Conservation (phyloP, 163 green algal species). For the Picocystis sp. region DNA sequence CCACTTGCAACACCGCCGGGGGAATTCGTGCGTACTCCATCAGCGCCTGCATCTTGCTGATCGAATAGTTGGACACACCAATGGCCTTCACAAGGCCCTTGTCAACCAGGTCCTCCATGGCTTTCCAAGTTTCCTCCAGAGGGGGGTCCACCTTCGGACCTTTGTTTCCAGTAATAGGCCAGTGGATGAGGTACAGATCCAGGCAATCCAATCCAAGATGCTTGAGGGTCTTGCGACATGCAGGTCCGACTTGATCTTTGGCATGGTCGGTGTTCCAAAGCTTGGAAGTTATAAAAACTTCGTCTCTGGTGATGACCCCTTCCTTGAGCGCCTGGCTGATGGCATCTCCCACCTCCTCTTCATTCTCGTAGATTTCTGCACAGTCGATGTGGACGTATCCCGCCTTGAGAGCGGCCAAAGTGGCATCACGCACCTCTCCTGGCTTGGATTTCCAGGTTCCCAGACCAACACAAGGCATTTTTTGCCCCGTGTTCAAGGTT, state of each 20-base stretch:
- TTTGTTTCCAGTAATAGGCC: conserved; percentile 30
- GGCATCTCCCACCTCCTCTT: conserved; percentile 51
- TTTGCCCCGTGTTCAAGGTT: conserved; percentile 7
- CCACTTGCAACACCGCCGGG: conserved; percentile 14
- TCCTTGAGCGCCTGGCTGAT: conserved; percentile 8
- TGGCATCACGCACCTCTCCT: conserved; percentile 16
- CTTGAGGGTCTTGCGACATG: conserved; percentile 31
- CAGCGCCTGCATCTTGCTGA: neutral
- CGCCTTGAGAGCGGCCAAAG: conserved; percentile 21
- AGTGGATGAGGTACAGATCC: conserved; percentile 62
- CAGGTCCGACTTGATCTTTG: conserved; percentile 26
- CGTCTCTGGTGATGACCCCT: conserved; percentile 18
- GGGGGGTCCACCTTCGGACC: neutral
- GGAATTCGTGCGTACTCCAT: neutral
- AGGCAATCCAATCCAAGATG: conserved; percentile 40
- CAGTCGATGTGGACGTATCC: conserved; percentile 54
- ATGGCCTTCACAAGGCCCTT: conserved; percentile 45
- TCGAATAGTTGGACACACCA: conserved; percentile 56
- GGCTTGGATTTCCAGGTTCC: conserved; percentile 9
- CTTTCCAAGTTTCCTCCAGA: conserved; percentile 26
- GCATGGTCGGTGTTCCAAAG: conserved; percentile 69
- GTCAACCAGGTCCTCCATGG: conserved; percentile 62
- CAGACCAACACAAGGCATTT: conserved; percentile 1
- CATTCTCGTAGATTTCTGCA: conserved; percentile 52
- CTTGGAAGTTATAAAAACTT: conserved; percentile 74